Evolutionary conservation across 2,329 filamentous ascomycete genomes (phyloP).

Genomic region (Fusarium chlamydosporum): DNA sequence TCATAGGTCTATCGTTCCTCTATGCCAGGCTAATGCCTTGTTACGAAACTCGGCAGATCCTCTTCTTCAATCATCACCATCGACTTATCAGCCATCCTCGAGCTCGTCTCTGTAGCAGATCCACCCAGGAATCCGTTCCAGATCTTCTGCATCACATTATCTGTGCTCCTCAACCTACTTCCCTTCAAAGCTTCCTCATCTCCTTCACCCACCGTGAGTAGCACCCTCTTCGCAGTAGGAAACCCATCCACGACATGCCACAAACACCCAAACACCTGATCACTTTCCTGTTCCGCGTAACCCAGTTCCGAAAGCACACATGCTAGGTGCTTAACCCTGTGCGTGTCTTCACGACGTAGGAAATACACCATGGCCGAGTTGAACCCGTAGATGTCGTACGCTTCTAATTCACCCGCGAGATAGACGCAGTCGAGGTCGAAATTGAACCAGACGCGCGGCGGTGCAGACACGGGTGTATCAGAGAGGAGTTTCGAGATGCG

Average conservation of each 20-base stretch:
- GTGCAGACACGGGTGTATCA: conserved; percentile 54
- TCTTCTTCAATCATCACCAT: conserved; percentile 62
- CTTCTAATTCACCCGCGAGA: conserved; percentile 64
- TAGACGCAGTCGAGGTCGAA: conserved; percentile 63
- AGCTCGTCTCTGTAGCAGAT: conserved; percentile 56
- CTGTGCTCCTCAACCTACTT: conserved; percentile 50
- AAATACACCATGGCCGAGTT: conserved; percentile 66
- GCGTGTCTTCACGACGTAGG: conserved; percentile 59
- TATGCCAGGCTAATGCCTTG: conserved; percentile 30
- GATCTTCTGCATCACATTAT: conserved; percentile 63
- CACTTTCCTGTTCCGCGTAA: conserved; percentile 59
- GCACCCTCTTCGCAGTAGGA: conserved; percentile 53
- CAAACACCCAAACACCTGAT: conserved; percentile 63
- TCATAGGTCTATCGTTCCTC: too few relatives aligned
- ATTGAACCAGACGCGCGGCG: conserved; percentile 63
- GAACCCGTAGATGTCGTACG: conserved; percentile 62
- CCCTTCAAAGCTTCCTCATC: conserved; percentile 55
- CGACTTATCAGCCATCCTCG: conserved; percentile 59
- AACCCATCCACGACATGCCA: conserved; percentile 66
- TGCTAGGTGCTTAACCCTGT: conserved; percentile 61
- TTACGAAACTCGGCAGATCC: conserved; percentile 56
- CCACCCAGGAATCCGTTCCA: conserved; percentile 64
- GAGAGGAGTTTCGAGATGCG: conserved; percentile 59
- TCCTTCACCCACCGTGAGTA: conserved; percentile 59
- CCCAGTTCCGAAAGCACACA: conserved; percentile 62